Base-by-base conservation (phyloP, 176 grass and related monocot species). In the Oryza meyeriana region DNA sequence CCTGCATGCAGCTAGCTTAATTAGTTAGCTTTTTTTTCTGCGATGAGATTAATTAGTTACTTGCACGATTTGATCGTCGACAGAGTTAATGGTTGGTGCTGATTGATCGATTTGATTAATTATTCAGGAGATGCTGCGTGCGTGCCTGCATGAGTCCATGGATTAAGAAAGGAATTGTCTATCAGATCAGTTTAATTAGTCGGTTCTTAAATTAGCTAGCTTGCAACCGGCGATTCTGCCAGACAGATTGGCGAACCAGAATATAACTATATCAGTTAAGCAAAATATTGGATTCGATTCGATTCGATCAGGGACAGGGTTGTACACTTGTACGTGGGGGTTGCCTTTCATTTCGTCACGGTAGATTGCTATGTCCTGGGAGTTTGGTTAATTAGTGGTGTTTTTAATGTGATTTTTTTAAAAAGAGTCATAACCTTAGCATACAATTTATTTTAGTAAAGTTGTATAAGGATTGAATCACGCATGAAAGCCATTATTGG, bases 161-260 rank as follows among this genome's bases (percentile, higher is more conserved):
- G 7, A 59, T 59, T 59, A 59, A 59, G 55, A 59, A 59, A 59
- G 55, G 55, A 59, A 59, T 59, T 59, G 25, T 59, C 22, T 55
- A 24, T 59, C 55, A 59, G 55, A 59, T 59, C 55, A 25, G 55
- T 11, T 59, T 59, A 25, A 59, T 59, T 59, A 25, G n/a, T 59
- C 55, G 8, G 55, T 25, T 11, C n/a, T 59, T 59, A 59, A 5
- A 25, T 59, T 62, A 72, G 55, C 68, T 33, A 61, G 66, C 26
- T 77, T 16, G 81, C 86, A 75, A 65, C 40, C 77, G 64, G 82
- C 87, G 64, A 81, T 81, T 89, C 87, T 71, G 82, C 77, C 82
- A 57, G 77, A 83, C 86, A 66, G 74, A 76, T 70, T n/a, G 77
- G 52, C 20, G 65, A 64, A 55, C 61, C 69, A 20, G 63, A 76